Conservation (phyloP, 75 land plant species). For the Chamaecyparis obtusa region DNA sequence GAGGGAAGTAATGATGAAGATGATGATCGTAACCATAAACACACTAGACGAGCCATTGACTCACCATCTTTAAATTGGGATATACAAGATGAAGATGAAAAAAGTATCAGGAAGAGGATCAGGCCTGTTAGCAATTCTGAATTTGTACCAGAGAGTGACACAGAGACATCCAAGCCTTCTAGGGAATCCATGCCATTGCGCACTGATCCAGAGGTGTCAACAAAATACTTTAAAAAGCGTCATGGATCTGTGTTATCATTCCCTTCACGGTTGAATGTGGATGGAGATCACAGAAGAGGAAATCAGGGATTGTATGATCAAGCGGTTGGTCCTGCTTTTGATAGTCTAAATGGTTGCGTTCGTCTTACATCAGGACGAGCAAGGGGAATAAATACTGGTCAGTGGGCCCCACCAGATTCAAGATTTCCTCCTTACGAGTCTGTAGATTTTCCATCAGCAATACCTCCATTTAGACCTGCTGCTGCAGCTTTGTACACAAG, state of each 20-base stretch:
- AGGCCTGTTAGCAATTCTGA: constrained; percentile 54
- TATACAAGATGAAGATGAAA: constrained; percentile 22
- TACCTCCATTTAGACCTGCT: constrained; percentile 48
- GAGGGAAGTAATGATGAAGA: constrained; percentile 85
- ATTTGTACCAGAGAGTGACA: constrained; percentile 34
- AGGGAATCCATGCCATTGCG: constrained; percentile 16
- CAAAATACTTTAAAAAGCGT: constrained; percentile 50
- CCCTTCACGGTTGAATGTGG: constrained; percentile 20
- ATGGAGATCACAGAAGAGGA: constrained; percentile 46
- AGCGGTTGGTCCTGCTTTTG: constrained; percentile 28
- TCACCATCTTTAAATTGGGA: constrained; percentile 65
- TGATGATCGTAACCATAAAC: constrained; percentile 98
- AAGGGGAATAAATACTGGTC: constrained; percentile 41
- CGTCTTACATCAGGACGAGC: constrained; percentile 51
- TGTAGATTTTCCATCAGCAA: constrained; percentile 51
- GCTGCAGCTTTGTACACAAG: constrained; percentile 48
- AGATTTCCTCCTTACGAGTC: constrained; percentile 49
- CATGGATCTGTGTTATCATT: constrained; percentile 12
- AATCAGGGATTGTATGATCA: constrained; percentile 42
- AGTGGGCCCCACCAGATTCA: constrained; percentile 52
- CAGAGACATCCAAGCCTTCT: constrained; percentile 33
- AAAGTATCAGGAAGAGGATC: constrained; percentile 39
- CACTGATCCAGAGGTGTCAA: constrained; percentile 34
- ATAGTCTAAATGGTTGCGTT: constrained; percentile 18
- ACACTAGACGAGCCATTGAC: constrained; percentile 71